Evolutionary conservation across 495 filamentous ascomycete species (phyloP).

Genomic region (Podospora appendiculata): DNA sequence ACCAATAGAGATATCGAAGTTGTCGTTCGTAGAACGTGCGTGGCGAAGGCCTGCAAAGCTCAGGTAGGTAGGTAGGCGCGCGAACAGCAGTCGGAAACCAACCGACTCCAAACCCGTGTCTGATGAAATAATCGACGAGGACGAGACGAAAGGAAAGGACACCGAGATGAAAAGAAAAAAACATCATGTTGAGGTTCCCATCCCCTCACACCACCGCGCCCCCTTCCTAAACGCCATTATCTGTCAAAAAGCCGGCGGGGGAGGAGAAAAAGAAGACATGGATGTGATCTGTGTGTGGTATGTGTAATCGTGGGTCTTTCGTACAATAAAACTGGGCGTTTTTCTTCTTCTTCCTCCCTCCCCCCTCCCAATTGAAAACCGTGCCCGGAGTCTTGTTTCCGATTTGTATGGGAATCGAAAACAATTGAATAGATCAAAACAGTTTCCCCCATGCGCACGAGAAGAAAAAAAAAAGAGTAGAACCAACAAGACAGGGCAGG

Average conservation of each 20-base stretch:
- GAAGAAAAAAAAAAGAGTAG: neutral
- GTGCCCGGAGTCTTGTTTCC: too few species aligned
- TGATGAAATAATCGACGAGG: neutral
- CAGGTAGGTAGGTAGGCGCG: too few species aligned
- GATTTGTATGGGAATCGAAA: neutral
- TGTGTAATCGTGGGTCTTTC: conserved; percentile 1
- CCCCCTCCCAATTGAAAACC: neutral
- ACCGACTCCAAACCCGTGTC: too few species aligned
- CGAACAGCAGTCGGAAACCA: too few species aligned
- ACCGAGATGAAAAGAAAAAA: neutral
- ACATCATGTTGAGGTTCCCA: neutral
- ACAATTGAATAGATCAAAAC: neutral
- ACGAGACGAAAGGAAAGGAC: neutral
- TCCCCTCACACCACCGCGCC: neutral
- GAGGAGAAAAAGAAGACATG: neutral
- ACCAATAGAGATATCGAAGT: too few species aligned
- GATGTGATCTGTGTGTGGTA: neutral
- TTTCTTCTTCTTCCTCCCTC: neutral
- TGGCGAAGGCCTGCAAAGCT: too few species aligned
- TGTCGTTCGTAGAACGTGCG: too few species aligned
- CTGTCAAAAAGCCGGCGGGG: neutral
- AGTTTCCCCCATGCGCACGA: neutral
- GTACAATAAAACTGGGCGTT: neutral
- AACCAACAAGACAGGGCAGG: neutral
- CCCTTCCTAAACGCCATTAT: neutral